These are phyloP conservation scores for Rhizodiscina lignyota DNA, from an alignment of 495 filamentous ascomycete genomes.

Conservation along the genomic window DNA sequence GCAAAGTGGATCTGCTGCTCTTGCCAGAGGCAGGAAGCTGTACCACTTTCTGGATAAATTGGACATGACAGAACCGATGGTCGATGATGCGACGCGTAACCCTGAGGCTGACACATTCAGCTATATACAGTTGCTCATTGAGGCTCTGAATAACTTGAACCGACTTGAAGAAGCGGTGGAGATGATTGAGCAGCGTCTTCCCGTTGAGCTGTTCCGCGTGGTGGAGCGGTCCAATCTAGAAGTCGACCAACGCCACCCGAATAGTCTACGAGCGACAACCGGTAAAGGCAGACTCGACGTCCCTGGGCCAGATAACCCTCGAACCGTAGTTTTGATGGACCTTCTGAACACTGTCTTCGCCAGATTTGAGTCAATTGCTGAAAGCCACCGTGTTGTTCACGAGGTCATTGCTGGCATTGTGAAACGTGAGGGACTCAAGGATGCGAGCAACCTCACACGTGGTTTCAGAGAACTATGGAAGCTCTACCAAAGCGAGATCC, in stretches of 20 bases:
- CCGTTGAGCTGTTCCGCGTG: slow-evolving; percentile 83
- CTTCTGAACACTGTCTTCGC: slow-evolving; percentile 84
- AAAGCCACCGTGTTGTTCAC: slow-evolving; percentile 85
- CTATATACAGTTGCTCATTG: slow-evolving; percentile 77
- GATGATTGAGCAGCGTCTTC: slow-evolving; percentile 78
- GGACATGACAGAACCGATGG: slow-evolving; percentile 48
- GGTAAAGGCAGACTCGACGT: slow-evolving; percentile 31
- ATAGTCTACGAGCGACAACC: slow-evolving; percentile 35
- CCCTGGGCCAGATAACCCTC: slow-evolving; percentile 49
- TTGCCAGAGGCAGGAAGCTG: slow-evolving; percentile 43
- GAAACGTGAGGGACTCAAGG: slow-evolving; percentile 49
- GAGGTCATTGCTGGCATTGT: slow-evolving; percentile 74
- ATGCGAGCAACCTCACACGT: slow-evolving; percentile 41
- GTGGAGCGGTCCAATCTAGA: slow-evolving; percentile 92
- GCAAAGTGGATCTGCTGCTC: slow-evolving; percentile 2
- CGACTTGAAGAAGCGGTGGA: slow-evolving; percentile 73
- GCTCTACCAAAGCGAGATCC: slow-evolving; percentile 73
- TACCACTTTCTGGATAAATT: slow-evolving; percentile 65
- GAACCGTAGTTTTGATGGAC: slow-evolving; percentile 68
- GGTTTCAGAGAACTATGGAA: slow-evolving; percentile 94
- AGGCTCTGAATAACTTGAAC: slow-evolving; percentile 76
- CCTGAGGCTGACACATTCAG: slow-evolving; percentile 89
- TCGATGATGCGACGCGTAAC: slow-evolving; percentile 78
- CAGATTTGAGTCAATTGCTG: slow-evolving; percentile 91
- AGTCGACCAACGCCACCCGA: slow-evolving; percentile 79